A percentile compares a stretch with the other conserved stretches of the same genome.
Evolutionary conservation across 2,329 filamentous ascomycete species (phyloP).

Genomic region (Beauveria varroae): DNA sequence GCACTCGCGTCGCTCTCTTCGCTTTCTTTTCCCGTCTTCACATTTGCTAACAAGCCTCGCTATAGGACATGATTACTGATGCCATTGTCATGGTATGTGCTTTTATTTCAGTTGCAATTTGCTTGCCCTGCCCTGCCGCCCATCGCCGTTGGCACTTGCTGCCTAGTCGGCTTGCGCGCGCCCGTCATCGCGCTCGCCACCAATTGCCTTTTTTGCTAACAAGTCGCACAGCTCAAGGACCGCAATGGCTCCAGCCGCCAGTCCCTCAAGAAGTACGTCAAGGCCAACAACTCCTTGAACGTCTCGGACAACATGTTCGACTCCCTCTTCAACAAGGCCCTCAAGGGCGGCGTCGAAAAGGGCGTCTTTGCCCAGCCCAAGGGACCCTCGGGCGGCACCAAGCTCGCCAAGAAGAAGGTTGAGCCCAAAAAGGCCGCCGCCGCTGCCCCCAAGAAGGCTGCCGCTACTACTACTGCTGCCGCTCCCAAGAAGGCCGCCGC

Average conservation of each 20-base stretch:
- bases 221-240: constrained; percentile 47
- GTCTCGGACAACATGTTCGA: constrained; percentile 51
- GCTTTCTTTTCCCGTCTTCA: constrained; percentile 10
- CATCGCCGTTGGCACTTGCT: constrained; percentile 13
- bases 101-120: constrained; percentile 16
- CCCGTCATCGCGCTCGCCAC: constrained; percentile 7
- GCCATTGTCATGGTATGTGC: constrained; percentile 52
- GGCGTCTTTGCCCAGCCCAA: constrained; percentile 85
- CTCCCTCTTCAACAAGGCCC: constrained; percentile 77
- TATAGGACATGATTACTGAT: constrained; percentile 56
- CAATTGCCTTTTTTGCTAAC: constrained; percentile 22
- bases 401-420: constrained; percentile 74
- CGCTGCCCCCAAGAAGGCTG: constrained; percentile 22
- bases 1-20: constrained; percentile 10
- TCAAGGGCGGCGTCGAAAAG: constrained; percentile 76
- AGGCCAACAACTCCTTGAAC: constrained; percentile 45
- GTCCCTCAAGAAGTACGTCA: constrained; percentile 54
- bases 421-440: constrained; percentile 30
- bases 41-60: constrained; percentile 25
- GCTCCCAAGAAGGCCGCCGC: constrained; percentile 36
- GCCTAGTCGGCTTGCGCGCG: neutral
- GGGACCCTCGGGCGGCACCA: constrained; percentile 84
- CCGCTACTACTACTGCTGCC: constrained; percentile 30
- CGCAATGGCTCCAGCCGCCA: constrained; percentile 56
- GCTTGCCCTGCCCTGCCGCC: constrained; percentile 14